Evolutionary conservation across 148 eudicot genomes (phyloP).

Genomic region (Amaranthus palmeri): DNA sequence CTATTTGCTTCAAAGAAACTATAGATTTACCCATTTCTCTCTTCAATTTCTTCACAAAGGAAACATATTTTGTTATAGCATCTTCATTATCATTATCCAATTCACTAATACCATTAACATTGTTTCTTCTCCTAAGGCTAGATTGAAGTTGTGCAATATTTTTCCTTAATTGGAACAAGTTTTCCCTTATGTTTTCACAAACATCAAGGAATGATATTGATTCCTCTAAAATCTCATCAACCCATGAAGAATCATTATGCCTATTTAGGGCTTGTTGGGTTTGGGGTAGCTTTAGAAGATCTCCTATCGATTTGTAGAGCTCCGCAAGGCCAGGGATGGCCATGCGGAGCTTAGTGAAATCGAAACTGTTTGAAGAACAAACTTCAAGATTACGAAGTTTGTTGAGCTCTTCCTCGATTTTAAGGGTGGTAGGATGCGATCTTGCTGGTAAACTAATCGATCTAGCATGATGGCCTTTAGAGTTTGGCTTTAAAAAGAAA

Average conservation of each 20-base stretch:
- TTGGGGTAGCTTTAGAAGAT: conserved; percentile 36
- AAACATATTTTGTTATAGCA: conserved; percentile 23
- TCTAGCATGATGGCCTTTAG: conserved; percentile 31
- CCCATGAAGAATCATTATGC: conserved; percentile 28
- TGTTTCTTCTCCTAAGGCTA: conserved; percentile 35
- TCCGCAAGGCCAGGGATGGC: conserved; percentile 37
- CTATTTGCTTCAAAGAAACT: conserved; percentile 33
- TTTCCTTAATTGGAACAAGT: conserved; percentile 32
- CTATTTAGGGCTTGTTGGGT: conserved; percentile 38
- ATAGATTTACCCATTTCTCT: conserved; percentile 30
- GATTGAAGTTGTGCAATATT: conserved; percentile 32
- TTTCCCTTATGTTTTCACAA: conserved; percentile 36
- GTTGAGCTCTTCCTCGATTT: conserved; percentile 41
- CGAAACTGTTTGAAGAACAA: conserved; percentile 19
- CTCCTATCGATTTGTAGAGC: conserved; percentile 39
- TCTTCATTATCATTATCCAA: conserved; percentile 22
- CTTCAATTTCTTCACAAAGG: conserved; percentile 35
- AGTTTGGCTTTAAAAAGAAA: conserved; percentile 23
- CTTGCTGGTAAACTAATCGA: conserved; percentile 54
- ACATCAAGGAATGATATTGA: conserved; percentile 43
- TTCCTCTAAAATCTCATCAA: conserved; percentile 34
- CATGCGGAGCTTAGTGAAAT: conserved; percentile 26
- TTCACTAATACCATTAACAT: conserved; percentile 8
- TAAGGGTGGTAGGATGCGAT: conserved; percentile 44
- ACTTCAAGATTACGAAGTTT: conserved; percentile 41